Conservation (phyloP, 1,284 basidiomycete species). For the Rhodotorula sp. region DNA sequence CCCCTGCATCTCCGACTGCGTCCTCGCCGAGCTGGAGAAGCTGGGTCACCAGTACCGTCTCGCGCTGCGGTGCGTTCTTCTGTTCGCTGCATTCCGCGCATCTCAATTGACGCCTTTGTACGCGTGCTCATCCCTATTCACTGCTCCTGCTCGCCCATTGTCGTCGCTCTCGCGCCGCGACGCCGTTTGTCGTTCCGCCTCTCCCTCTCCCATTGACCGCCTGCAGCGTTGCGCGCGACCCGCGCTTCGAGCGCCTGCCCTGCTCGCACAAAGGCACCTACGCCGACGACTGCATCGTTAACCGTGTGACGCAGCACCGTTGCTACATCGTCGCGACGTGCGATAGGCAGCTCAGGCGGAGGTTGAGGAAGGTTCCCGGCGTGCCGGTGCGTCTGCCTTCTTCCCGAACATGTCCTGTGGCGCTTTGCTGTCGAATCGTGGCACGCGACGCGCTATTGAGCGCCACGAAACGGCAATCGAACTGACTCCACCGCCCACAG, state of each 20-base stretch:
- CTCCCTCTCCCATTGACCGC: no score
- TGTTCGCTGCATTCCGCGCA: no score
- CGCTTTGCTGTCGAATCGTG: no score
- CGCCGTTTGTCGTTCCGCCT: no score
- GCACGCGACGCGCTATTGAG: no score
- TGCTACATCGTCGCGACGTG: slow-evolving; percentile 99
- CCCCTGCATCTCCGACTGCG: slow-evolving; percentile 97
- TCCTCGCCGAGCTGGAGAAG: slow-evolving; percentile 97
- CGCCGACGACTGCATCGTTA: slow-evolving; percentile 96
- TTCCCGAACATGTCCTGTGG: no score
- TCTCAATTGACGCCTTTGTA: no score
- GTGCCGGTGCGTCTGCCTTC: slow-evolving; percentile 60
- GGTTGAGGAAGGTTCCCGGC: slow-evolving; percentile 91
- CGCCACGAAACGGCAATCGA: no score
- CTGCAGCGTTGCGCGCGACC: slow-evolving; percentile 87
- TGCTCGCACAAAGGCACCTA: slow-evolving; percentile 95
- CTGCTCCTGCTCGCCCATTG: neutral
- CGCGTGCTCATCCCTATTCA: neutral
- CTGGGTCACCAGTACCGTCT: slow-evolving; percentile 93
- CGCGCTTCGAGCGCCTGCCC: slow-evolving; percentile 88
- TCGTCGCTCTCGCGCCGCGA: accelerated
- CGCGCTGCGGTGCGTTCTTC: slow-evolving; percentile 78
- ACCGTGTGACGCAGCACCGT: slow-evolving; percentile 89
- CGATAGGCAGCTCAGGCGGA: slow-evolving; percentile 87
- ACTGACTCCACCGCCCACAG: slow-evolving; percentile 2